Conservation (phyloP, 805 yeast species). For the Lipomyces starkeyi region DNA sequence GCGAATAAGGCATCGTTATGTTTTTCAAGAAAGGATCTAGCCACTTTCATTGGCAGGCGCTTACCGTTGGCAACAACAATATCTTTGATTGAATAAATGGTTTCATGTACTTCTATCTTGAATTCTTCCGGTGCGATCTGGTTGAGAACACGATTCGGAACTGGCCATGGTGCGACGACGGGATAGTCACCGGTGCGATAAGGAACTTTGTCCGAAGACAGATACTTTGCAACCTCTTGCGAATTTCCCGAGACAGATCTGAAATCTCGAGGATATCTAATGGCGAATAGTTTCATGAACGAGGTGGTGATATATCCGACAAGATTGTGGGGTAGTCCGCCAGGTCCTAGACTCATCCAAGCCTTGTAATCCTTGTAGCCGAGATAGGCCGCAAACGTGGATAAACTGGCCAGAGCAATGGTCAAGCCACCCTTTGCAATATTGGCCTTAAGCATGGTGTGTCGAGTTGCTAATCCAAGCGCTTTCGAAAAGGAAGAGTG, state of each 20-base stretch:
- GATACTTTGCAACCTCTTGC: background rate
- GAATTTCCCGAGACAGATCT: background rate
- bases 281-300: background rate
- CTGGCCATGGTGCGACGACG: background rate
- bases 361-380: conserved; percentile 1
- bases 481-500: background rate
- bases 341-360: background rate
- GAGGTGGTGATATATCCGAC: background rate
- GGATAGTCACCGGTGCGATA: background rate
- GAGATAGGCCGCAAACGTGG: background rate
- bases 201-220: background rate
- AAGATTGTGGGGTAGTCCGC: background rate
- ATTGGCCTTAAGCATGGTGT: background rate
- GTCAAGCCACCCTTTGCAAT: background rate
- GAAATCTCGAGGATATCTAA: background rate
- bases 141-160: conserved; percentile 2
- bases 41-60: background rate
- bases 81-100: background rate
- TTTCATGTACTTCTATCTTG: background rate
- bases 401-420: conserved; percentile 2
- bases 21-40: background rate
- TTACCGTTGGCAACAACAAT: background rate
- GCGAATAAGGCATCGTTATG: background rate
- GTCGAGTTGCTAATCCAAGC: background rate
- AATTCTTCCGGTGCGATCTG: background rate